These are phyloP conservation scores for Paraphysoderma sedebokerense DNA, from an alignment of 371 early-diverging fungal genomes.

Conservation along the genomic window DNA sequence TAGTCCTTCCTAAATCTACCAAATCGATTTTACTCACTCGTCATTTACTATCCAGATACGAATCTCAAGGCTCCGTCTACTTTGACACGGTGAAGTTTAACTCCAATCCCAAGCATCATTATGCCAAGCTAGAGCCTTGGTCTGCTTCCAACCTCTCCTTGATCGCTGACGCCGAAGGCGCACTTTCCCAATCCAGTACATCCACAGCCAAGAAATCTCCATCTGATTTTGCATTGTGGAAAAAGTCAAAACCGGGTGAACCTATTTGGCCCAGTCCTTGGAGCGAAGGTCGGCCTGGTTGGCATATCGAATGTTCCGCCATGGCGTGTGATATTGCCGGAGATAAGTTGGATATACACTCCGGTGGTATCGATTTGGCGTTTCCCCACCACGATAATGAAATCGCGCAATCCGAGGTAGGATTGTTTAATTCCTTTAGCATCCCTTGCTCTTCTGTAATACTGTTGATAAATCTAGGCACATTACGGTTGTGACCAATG, in stretches of 20 bases:
- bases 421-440: neutral
- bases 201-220: constrained; percentile 52
- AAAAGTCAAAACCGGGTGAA: constrained; percentile 89
- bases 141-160: constrained; percentile 62
- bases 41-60: constrained; percentile 36
- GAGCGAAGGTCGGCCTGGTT: constrained; percentile 96
- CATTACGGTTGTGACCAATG: constrained; percentile 81
- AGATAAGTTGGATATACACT: constrained; percentile 89
- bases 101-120: constrained; percentile 52
- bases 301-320: constrained; percentile 99
- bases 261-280: constrained; percentile 93
- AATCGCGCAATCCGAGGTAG: constrained; percentile 86
- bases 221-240: constrained; percentile 99
- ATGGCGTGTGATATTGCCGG: constrained; percentile 95
- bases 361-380: constrained; percentile 95
- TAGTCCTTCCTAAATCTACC: no score
- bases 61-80: constrained; percentile 92
- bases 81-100: constrained; percentile 91
- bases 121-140: constrained; percentile 83
- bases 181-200: constrained; percentile 44
- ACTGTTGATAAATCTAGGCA: constrained; percentile 39
- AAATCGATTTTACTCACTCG: neutral
- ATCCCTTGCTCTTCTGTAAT: constrained; percentile 1
- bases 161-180: constrained; percentile 83
- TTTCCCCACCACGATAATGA: constrained; percentile 99